Evolutionary conservation across 345 rosid genomes (phyloP), one percentile per base, ranked within the genome.

Genomic region (Mangifera indica): DNA sequence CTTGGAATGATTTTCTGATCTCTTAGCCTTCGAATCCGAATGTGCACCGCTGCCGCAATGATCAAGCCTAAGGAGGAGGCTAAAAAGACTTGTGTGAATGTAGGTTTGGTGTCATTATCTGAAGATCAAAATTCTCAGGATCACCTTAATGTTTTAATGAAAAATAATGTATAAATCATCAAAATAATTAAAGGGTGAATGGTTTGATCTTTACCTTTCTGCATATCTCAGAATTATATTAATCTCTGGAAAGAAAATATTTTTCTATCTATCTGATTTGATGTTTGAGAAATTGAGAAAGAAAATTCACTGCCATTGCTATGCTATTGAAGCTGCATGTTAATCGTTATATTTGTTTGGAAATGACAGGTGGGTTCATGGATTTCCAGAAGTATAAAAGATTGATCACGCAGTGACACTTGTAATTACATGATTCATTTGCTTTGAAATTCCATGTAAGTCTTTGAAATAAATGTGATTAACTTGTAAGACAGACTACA

Each of bases 51-150:
- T 2, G 90, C 93, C 4, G 90, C 91, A 21, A 91, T 73, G 83
- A 93, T 61, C 79, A 93, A 72, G 42, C 94, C 91, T 10, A 89
- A 76, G 5, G 89, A 85, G 40, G 98, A 88, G 52, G 87, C 94
- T 24, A 79, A 80, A 67, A 91, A 26, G 77, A 93, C 82, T 73
- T 84, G 90, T 32, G 87, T 67, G 56, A 81, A 82, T 18, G 84
- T 77, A 45, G 91, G 77, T 69, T 37, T 84, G 76, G 82, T 81
- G 54, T 81, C 80, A 44, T 76, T 78, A 57, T 69, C 42, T 37
- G 42, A 37, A 37, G 42, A 5, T 37, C 42, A 37, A 37, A 37
- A 37, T 37, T 37, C 42, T 37, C 42, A 37, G 8, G 42, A 37
- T 37, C 6, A 37, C 5, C 8, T 37, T 6, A 37, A 5, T 58